Evolutionary conservation across 805 yeast genomes (phyloP).

Genomic region (Suhomyces kilbournensis): DNA sequence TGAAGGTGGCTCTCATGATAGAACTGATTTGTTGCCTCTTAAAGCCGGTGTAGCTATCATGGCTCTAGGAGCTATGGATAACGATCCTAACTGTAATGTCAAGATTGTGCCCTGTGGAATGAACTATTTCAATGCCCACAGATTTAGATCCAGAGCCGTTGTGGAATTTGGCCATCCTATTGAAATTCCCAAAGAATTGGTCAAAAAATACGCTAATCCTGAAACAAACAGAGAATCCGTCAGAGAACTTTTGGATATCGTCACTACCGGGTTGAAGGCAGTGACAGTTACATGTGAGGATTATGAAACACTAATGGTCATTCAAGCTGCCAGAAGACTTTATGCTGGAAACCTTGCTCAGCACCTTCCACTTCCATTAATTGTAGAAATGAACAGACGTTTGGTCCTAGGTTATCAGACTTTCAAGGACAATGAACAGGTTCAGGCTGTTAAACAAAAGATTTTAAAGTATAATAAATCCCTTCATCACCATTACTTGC

Average conservation of each 20-base stretch:
- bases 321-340: slow-evolving; percentile 88
- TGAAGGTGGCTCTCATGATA: slow-evolving; percentile 97
- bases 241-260: slow-evolving; percentile 61
- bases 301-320: slow-evolving; percentile 82
- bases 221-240: slow-evolving; percentile 73
- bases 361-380: slow-evolving; percentile 72
- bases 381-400: slow-evolving; percentile 88
- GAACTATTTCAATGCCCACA: slow-evolving; percentile 95
- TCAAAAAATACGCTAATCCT: slow-evolving; percentile 62
- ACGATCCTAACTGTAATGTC: slow-evolving; percentile 71
- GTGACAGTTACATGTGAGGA: slow-evolving; percentile 89
- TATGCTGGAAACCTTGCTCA: slow-evolving; percentile 74
- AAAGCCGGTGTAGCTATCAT: slow-evolving; percentile 97
- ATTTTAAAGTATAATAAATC: slow-evolving; percentile 69
- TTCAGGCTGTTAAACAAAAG: slow-evolving; percentile 56
- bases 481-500: slow-evolving; percentile 47
- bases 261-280: slow-evolving; percentile 71
- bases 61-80: slow-evolving; percentile 93
- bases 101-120: slow-evolving; percentile 95
- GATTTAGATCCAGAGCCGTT: slow-evolving; percentile 92
- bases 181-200: slow-evolving; percentile 53
- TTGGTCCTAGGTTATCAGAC: slow-evolving; percentile 78
- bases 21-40: slow-evolving; percentile 85
- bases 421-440: slow-evolving; percentile 65
- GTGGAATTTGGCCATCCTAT: slow-evolving; percentile 92